Conservation (phyloP, 257 asterid genomes). For the Mentha longifolia region DNA sequence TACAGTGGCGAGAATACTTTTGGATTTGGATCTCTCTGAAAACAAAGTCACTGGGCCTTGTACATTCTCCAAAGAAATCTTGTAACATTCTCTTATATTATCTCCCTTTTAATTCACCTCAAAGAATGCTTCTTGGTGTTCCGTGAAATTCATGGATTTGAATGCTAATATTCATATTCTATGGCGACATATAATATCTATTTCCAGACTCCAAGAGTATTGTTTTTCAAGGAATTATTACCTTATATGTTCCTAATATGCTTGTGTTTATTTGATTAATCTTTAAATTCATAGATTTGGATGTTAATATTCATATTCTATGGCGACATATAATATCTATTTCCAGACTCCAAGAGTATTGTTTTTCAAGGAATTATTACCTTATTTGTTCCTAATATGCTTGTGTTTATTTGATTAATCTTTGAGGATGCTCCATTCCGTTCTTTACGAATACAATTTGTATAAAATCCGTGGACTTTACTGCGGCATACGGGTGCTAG, state of each 20-base stretch:
- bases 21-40: conserved; percentile 69
- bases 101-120: conserved; percentile 25
- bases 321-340: conserved; percentile 6
- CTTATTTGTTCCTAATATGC: background rate
- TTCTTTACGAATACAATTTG: background rate
- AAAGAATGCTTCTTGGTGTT: conserved; percentile 28
- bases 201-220: background rate
- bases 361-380: no score
- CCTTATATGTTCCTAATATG: background rate
- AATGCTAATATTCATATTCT: conserved; percentile 33
- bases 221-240: no score
- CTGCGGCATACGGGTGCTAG: no score
- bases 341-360: background rate
- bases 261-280: background rate
- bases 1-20: conserved; percentile 82
- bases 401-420: background rate
- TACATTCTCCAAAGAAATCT: conserved; percentile 44
- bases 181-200: conserved; percentile 3
- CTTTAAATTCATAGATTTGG: conserved; percentile 46
- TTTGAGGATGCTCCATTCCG: background rate
- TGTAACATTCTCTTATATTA: conserved; percentile 50
- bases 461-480: no score
- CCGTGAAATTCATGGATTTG: conserved; percentile 38
- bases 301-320: conserved; percentile 23
- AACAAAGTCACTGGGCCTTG: conserved; percentile 33